Percentiles rank a stretch among this genome's conserved stretches.
Evolutionary conservation across 805 yeast species (phyloP).

Genomic region (Sungouiella blattae): DNA sequence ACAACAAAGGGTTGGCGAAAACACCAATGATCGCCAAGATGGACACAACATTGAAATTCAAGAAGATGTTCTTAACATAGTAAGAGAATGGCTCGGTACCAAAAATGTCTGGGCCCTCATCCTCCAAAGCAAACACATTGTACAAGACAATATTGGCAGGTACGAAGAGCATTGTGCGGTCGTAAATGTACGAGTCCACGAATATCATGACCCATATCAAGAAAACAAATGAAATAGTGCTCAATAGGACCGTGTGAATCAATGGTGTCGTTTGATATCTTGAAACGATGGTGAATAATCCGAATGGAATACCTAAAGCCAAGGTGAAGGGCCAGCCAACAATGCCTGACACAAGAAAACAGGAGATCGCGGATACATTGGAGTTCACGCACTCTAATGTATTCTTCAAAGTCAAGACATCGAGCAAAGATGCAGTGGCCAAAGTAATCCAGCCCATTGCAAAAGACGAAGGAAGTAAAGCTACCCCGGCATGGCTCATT

Average conservation of each 20-base stretch:
- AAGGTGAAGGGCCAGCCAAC: conserved; percentile 91
- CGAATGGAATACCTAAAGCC: conserved; percentile 60
- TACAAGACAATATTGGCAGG: conserved; percentile 81
- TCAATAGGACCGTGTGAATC: conserved; percentile 6
- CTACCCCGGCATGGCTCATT: conserved; percentile 82
- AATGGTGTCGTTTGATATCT: conserved; percentile 13
- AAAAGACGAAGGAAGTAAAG: conserved; percentile 79
- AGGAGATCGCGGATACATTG: conserved; percentile 18
- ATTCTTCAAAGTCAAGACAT: conserved; percentile 12
- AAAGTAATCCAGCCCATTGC: conserved; percentile 51
- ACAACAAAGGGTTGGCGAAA: conserved; percentile 19
- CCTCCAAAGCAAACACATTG: conserved; percentile 67
- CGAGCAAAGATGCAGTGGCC: conserved; percentile 39
- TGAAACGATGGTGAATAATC: conserved; percentile 29
- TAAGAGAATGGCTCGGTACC: conserved; percentile 80
- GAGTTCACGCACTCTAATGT: conserved; percentile 7
- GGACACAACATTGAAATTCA: conserved; percentile 67
- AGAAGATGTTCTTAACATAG: conserved; percentile 61
- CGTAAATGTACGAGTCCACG: conserved; percentile 63
- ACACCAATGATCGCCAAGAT: conserved; percentile 41
- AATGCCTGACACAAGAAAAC: conserved; percentile 64
- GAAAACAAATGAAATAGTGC: conserved; percentile 13
- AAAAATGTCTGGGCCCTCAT: conserved; percentile 85
- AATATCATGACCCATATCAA: conserved; percentile 25
- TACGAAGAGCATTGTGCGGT: conserved; percentile 53